A percentile compares a stretch with the other conserved stretches of the same genome.
Conservation (phyloP, 352 stramenopile genomes). For the Phytopythium kandeliae region DNA sequence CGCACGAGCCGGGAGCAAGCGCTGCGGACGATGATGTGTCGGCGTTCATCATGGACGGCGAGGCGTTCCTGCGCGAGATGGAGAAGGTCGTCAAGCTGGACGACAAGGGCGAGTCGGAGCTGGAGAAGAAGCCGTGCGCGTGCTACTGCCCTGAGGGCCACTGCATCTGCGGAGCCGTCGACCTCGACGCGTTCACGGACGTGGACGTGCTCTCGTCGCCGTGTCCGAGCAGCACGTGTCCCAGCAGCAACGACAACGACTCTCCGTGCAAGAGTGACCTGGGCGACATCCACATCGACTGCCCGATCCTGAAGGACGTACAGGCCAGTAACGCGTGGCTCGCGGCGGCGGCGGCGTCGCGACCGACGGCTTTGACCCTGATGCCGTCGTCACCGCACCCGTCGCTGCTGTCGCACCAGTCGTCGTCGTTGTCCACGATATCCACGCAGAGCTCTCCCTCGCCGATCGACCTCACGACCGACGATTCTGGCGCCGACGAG, state of each 20-base stretch:
- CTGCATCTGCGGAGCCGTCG: slow-evolving; percentile 21
- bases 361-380: slow-evolving; percentile 17
- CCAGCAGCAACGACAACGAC: slow-evolving; percentile 18
- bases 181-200: slow-evolving; percentile 40
- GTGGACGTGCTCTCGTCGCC: slow-evolving; percentile 41
- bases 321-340: slow-evolving; percentile 12
- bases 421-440: slow-evolving; percentile 14
- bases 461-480: slow-evolving; percentile 23
- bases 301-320: slow-evolving; percentile 10
- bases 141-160: slow-evolving; percentile 8
- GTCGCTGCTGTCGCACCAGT: slow-evolving; percentile 4
- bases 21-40: slow-evolving; percentile 24
- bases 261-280: slow-evolving; percentile 22
- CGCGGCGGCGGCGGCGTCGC: not conserved
- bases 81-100: slow-evolving; percentile 45
- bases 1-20: slow-evolving; percentile 6
- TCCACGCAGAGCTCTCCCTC: slow-evolving; percentile 19
- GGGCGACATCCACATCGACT: slow-evolving; percentile 30
- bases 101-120: slow-evolving; percentile 12
- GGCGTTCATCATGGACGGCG: slow-evolving; percentile 46
- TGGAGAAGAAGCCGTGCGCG: slow-evolving; percentile 4
- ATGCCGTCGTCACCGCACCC: slow-evolving; percentile 21
- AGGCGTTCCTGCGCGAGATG: slow-evolving; percentile 53
- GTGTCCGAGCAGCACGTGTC: slow-evolving; percentile 37
- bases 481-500: slow-evolving; percentile 21